Evolutionary conservation across 2,329 filamentous ascomycete species (phyloP).

Genomic region (Paramyrothecium sp.): DNA sequence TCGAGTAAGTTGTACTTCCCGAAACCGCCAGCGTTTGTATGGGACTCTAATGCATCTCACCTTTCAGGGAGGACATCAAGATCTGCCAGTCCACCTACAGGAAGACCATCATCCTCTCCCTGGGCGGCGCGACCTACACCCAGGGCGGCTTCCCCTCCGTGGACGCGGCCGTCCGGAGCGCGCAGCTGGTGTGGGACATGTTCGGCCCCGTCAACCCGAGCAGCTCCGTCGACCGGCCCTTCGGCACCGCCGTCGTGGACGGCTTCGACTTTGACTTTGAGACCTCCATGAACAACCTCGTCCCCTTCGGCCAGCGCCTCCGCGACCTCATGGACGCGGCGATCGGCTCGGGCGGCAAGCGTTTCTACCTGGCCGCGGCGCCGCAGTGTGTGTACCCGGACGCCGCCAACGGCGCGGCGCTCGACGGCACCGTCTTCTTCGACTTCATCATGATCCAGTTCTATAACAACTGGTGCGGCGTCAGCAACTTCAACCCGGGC

Average conservation of each 20-base stretch:
- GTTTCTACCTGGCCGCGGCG: conserved; percentile 62
- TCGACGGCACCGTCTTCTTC: conserved; percentile 50
- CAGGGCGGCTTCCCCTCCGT: conserved; percentile 64
- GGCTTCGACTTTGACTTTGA: conserved; percentile 81
- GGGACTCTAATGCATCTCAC: not conserved
- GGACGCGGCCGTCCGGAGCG: conserved; percentile 50
- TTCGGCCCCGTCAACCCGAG: conserved; percentile 58
- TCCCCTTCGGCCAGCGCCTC: conserved; percentile 57
- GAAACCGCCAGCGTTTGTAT: not conserved
- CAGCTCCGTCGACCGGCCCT: conserved; percentile 57
- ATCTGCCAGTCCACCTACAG: conserved; percentile 59
- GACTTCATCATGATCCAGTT: conserved; percentile 66
- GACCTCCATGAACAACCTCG: conserved; percentile 56
- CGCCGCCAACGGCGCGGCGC: conserved; percentile 53
- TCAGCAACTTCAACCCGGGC: conserved; percentile 47
- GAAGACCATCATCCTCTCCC: conserved; percentile 71
- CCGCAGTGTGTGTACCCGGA: conserved; percentile 70
- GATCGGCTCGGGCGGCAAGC: conserved; percentile 37
- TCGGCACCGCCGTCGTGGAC: conserved; percentile 64
- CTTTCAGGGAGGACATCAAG: conserved; percentile 45
- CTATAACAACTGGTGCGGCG: conserved; percentile 68
- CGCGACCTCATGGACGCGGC: conserved; percentile 53
- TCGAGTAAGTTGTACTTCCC: conserved; percentile 49
- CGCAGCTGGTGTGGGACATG: conserved; percentile 66
- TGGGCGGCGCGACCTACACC: conserved; percentile 69